Evolutionary conservation across 208 protist species (phyloP), one percentile per base, ranked within the genome.

Genomic region (Leishmania amazonensis): DNA sequence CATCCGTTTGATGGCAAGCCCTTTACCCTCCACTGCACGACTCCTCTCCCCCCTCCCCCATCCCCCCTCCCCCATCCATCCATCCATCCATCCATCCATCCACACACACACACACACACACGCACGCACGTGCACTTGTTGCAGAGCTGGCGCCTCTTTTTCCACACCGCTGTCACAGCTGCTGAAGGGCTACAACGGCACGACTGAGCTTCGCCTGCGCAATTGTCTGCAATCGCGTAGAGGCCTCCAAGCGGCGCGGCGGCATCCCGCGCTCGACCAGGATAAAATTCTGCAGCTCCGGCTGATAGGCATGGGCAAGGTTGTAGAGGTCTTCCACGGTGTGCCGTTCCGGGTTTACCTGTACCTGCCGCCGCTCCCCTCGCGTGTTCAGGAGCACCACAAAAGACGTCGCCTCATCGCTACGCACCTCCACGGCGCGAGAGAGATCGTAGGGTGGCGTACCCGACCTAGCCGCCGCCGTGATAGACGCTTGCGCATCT

Each of bases 311-410:
- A 77, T 90, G 84, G 0, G 94, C 88, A 31, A 96, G 77, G 49
- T 75, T 40, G 86, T 95, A 96, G 45, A 97, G 78, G 76, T 97
- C 94, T 53, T 83, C 83, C 47, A 97, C 91, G 1, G 91, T 95
- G 85, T 96, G 93, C 0, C 89, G 90, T 4, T 82, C 83, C 15
- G 94, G 91, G 76, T 97, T 96, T 57, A 97, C 86, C 64, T 80
- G 88, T 6, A 96, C 84, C 81, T 95, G 89, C 65, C 83, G 87
- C 67, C 87, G 85, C 70, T 93, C 85, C 0, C 93, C 94, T 1
- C 80, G 73, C 58, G 90, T 87, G 76, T 90, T 95, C 28, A 97
- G 81, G 70, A 97, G 83, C 38, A 88, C 85, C 51, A 97, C 71
- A 57, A 87, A 86, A 42, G 91, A 87, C n/a, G 83, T 81, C 65